phyloP scores from a whole-genome alignment of 2,329 filamentous ascomycete species.

The Clonostachys solani region DNA sequence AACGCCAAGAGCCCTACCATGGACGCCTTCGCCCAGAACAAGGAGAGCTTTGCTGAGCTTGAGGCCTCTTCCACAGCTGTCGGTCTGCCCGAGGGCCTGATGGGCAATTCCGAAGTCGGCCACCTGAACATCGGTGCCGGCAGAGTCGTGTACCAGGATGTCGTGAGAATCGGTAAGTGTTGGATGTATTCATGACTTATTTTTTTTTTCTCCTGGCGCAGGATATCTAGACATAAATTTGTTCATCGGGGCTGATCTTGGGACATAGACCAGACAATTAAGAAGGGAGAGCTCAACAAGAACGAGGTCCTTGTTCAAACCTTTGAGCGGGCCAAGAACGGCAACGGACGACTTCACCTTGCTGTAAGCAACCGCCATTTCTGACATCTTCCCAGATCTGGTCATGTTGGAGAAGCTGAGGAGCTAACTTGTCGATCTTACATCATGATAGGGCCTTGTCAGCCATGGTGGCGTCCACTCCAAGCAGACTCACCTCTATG shows the following conservation, averaged over 20 bases:
- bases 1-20: conserved; percentile 91
- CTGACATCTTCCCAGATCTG: neutral
- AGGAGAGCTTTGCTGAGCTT: conserved; percentile 84
- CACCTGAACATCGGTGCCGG: conserved; percentile 98
- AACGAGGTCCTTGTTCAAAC: conserved; percentile 73
- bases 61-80: conserved; percentile 96
- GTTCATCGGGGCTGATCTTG: neutral
- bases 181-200: neutral
- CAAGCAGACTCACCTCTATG: conserved; percentile 90
- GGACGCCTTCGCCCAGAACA: conserved; percentile 81
- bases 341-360: conserved; percentile 91
- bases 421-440: too few relatives aligned
- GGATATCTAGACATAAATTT: neutral
- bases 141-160: conserved; percentile 96
- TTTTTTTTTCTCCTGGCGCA: too few relatives aligned
- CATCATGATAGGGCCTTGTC: conserved; percentile 60
- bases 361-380: conserved; percentile 20
- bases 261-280: conserved; percentile 69
- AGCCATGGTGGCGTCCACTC: conserved; percentile 96
- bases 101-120: conserved; percentile 98
- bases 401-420: neutral
- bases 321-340: conserved; percentile 76
- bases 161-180: conserved; percentile 69
- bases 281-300: conserved; percentile 74
- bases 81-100: conserved; percentile 90